Base-by-base conservation (phyloP, 108 stramenopile species). In the Skeletonema tropicum region DNA sequence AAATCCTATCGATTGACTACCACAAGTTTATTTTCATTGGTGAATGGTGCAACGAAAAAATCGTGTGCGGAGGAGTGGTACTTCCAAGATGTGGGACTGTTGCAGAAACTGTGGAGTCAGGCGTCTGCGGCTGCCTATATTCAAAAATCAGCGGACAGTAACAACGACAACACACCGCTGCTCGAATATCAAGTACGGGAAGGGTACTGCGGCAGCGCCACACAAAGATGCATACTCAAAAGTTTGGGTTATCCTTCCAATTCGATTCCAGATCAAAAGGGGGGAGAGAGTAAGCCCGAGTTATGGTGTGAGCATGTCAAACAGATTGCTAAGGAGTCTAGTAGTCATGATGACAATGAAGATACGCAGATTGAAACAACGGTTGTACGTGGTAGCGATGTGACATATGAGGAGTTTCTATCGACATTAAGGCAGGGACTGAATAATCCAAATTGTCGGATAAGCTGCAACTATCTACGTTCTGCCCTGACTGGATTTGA, bases 141-240 rank as follows among this genome's bases (percentile, higher is more conserved):
- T 19, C 48, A 73, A 45, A 30, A 68, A n/a, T 42, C 41, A 42
- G 14, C 41, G 3, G 14, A 42, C 36, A 38, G 7, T 42, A 42
- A 14, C 14, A 3, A 55, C 12, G 32, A 57, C 29, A 72, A 57
- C 33, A 36, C 62, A 46, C 79, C 79, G 26, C 67, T 68, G 21
- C 66, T 81, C 59, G 80, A 81, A 41, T 81, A 81, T 71, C 80
- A 81, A 66, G 23, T 75, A 10, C 42, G 58, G 3, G 80, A 81
- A 58, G 80, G 80, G 60, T 81, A 74, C 36, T 81, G 80, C 33
- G 80, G 74, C 62, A 81, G 80, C 29, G 80, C 80, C 42, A 81
- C 80, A 2, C 73, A 75, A 32, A 49, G 80, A 29, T 81, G 80
- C 41, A 63, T 81, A 13, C 30, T 81, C 21, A 59, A 60, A 21